Conservation (phyloP, 352 stramenopile species). For the Thraustochytrium striatum region DNA sequence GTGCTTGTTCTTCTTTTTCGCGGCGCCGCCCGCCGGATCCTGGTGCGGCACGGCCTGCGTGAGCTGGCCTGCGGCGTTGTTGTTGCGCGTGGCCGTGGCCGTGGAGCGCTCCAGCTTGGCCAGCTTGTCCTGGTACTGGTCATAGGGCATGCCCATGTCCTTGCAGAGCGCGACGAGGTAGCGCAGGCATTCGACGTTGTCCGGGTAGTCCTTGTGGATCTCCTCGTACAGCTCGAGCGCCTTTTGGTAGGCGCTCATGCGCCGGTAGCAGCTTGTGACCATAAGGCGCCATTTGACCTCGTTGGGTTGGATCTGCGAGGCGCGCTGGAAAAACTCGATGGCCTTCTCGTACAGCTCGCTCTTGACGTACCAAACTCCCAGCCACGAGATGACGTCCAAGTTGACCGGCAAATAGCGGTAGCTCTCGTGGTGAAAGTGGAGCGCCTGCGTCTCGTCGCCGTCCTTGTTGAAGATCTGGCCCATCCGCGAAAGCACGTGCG, state of each 20-base stretch:
- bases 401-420: constrained; percentile 91
- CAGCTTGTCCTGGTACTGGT: constrained; percentile 84
- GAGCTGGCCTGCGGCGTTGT: neutral
- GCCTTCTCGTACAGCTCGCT: constrained; percentile 92
- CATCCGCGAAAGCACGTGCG: constrained; percentile 73
- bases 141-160: constrained; percentile 81
- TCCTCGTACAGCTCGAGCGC: constrained; percentile 88
- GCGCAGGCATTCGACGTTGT: constrained; percentile 81
- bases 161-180: constrained; percentile 88
- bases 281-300: constrained; percentile 95
- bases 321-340: constrained; percentile 90
- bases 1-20: neutral
- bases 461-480: constrained; percentile 89
- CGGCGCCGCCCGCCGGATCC: neutral
- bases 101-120: constrained; percentile 76
- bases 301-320: constrained; percentile 84
- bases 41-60: constrained; percentile 1
- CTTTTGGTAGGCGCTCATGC: constrained; percentile 83
- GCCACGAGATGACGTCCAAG: constrained; percentile 91
- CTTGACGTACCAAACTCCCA: constrained; percentile 94
- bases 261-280: constrained; percentile 90
- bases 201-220: constrained; percentile 86
- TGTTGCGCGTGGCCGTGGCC: constrained; percentile 53
- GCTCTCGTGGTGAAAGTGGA: constrained; percentile 91
- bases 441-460: constrained; percentile 82